phyloP scores from a whole-genome alignment of 1,284 basidiomycete species.

The Cerrena zonata region DNA sequence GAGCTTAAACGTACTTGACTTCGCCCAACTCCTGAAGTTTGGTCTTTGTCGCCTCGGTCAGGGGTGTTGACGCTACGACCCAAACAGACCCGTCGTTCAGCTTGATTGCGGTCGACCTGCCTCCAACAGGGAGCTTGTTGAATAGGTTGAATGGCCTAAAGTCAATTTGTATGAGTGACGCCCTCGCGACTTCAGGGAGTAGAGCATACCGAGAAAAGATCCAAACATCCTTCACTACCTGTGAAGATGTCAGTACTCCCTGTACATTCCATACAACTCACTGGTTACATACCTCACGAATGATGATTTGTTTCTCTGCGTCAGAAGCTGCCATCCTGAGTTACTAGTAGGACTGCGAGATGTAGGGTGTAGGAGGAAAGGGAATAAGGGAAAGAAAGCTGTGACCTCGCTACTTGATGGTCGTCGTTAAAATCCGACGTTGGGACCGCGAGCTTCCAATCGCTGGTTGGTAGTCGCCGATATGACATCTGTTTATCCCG shows the following conservation, averaged over 20 bases:
- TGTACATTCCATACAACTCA: too few relatives aligned
- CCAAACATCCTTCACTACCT: conserved; percentile 63
- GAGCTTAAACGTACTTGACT: conserved; percentile 55
- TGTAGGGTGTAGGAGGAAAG: too few relatives aligned
- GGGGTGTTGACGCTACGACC: conserved; percentile 80
- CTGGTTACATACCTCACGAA: conserved; percentile 11
- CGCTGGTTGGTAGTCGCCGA: too few relatives aligned
- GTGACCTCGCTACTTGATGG: too few relatives aligned
- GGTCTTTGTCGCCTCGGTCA: conserved; percentile 66
- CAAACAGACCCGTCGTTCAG: conserved; percentile 73
- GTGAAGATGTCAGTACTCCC: neutral
- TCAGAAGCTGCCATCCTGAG: neutral
- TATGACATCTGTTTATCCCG: too few relatives aligned
- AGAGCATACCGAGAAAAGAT: conserved; percentile 59
- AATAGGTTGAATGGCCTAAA: conserved; percentile 64
- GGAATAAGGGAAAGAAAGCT: too few relatives aligned
- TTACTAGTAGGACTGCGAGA: too few relatives aligned
- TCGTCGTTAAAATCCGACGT: too few relatives aligned
- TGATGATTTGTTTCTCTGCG: conserved; percentile 7
- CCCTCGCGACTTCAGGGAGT: conserved; percentile 3
- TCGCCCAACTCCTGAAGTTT: conserved; percentile 72
- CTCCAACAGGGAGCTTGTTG: conserved; percentile 69
- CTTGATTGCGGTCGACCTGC: conserved; percentile 78
- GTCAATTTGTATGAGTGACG: neutral
- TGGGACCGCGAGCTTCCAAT: too few relatives aligned